These are phyloP conservation scores for Xylaria arbuscula DNA, from an alignment of 2,329 filamentous ascomycete species.

Conservation along the genomic window DNA sequence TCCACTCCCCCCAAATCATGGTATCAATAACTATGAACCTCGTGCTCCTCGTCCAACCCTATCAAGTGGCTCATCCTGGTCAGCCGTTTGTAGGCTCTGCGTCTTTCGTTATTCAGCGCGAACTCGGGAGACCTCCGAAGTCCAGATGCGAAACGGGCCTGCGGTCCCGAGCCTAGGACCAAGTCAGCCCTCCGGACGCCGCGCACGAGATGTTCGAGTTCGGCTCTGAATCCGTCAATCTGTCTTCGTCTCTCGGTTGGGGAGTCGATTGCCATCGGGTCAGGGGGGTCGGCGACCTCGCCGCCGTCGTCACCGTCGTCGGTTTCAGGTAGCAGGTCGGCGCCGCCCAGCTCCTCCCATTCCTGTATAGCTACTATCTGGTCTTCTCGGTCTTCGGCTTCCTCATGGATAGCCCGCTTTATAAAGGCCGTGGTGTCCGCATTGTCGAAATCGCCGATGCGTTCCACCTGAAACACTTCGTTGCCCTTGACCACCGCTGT, in stretches of 20 bases:
- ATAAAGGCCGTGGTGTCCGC: constrained; percentile 11
- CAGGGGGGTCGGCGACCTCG: not conserved
- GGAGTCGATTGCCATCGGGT: constrained; percentile 7
- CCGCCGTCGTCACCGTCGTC: not conserved
- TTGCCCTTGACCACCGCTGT: constrained; percentile 13
- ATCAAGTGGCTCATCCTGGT: constrained; percentile 11
- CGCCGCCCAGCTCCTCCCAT: constrained; percentile 14
- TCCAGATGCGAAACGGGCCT: not conserved
- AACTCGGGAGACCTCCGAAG: constrained; percentile 12
- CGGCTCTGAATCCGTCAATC: constrained; percentile 9
- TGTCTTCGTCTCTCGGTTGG: constrained; percentile 23
- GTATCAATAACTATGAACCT: not conserved
- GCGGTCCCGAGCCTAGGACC: not conserved
- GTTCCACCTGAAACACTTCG: constrained; percentile 4
- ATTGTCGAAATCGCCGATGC: not conserved
- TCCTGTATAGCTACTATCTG: not conserved
- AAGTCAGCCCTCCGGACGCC: not conserved
- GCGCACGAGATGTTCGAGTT: not conserved
- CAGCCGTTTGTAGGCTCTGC: not conserved
- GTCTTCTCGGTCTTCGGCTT: constrained; percentile 6
- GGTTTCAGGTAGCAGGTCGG: not conserved
- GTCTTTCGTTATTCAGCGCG: not conserved
- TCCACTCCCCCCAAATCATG: no score
- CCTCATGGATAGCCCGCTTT: constrained; percentile 22
- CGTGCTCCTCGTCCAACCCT: not conserved